Evolutionary conservation across 2,329 filamentous ascomycete species (phyloP).

Genomic region (Neospermospora avenae): DNA sequence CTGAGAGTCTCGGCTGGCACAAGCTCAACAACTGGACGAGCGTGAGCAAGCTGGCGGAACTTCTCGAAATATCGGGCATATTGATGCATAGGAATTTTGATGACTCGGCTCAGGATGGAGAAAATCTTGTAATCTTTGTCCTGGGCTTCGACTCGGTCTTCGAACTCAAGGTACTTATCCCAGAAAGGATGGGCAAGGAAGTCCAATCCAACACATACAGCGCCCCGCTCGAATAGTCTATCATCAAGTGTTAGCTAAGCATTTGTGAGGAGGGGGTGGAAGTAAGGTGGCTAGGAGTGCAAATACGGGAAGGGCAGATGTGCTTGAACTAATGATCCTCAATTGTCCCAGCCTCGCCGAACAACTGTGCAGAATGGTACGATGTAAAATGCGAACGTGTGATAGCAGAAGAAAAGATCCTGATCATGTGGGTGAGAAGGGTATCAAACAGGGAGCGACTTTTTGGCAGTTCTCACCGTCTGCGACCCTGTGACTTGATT

Average conservation of each 20-base stretch:
- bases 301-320: slow-evolving; percentile 59
- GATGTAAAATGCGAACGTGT: slow-evolving; percentile 42
- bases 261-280: slow-evolving; percentile 25
- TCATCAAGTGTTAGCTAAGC: slow-evolving; percentile 23
- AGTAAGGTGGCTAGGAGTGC: slow-evolving; percentile 45
- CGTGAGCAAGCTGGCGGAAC: slow-evolving; percentile 74
- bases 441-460: slow-evolving; percentile 53
- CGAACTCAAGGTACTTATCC: slow-evolving; percentile 98
- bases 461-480: slow-evolving; percentile 72
- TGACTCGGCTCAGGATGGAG: slow-evolving; percentile 74
- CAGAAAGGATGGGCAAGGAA: slow-evolving; percentile 95
- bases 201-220: slow-evolving; percentile 80
- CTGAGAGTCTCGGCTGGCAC: slow-evolving; percentile 65
- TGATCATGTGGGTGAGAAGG: slow-evolving; percentile 65
- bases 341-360: slow-evolving; percentile 44
- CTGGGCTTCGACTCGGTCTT: slow-evolving; percentile 80
- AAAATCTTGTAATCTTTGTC: slow-evolving; percentile 84
- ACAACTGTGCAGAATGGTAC: slow-evolving; percentile 36
- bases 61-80: slow-evolving; percentile 94
- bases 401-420: slow-evolving; percentile 53
- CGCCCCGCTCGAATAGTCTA: slow-evolving; percentile 91
- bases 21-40: slow-evolving; percentile 69
- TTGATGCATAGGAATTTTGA: slow-evolving; percentile 91
- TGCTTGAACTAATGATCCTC: slow-evolving; percentile 48
- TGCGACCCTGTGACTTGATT: slow-evolving; percentile 43